Conservation (phyloP, 2,329 filamentous ascomycete species). For the Botrytis porri region DNA sequence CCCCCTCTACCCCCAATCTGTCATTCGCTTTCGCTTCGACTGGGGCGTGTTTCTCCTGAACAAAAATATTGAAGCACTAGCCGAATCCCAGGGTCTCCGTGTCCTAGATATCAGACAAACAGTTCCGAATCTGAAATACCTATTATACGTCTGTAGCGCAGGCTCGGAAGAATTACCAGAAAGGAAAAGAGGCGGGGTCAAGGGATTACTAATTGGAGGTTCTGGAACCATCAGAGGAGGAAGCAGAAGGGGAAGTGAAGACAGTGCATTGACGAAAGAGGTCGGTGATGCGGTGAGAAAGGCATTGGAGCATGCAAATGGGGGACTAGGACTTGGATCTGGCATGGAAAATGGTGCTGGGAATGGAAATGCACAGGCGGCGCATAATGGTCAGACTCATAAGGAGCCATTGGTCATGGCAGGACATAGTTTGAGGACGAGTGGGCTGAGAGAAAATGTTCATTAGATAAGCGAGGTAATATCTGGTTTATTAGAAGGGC, state of each 20-base stretch:
- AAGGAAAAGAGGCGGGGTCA: conserved; percentile 58
- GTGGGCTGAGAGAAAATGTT: conserved; percentile 37
- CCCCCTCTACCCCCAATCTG: conserved; percentile 71
- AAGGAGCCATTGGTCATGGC: conserved; percentile 26
- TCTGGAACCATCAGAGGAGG: conserved; percentile 39
- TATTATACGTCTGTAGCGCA: conserved; percentile 84
- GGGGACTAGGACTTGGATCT: conserved; percentile 12
- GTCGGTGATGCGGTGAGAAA: conserved; percentile 31
- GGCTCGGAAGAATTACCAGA: conserved; percentile 63
- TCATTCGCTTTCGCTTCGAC: conserved; percentile 85
- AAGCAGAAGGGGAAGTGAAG: conserved; percentile 35
- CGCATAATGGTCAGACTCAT: background rate
- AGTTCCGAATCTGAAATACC: conserved; percentile 87
- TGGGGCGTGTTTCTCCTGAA: conserved; percentile 97
- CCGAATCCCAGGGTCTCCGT: conserved; percentile 64
- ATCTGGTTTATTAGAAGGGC: background rate
- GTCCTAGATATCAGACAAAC: conserved; percentile 90
- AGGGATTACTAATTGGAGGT: conserved; percentile 53
- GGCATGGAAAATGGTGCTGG: conserved; percentile 18
- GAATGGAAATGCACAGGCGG: conserved; percentile 14
- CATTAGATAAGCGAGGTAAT: background rate
- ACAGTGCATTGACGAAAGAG: conserved; percentile 28
- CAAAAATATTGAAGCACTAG: conserved; percentile 79
- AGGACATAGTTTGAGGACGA: conserved; percentile 36
- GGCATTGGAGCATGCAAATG: conserved; percentile 31